These are phyloP conservation scores for Inga laurina DNA, from an alignment of 306 rosid genomes.

Conservation along the genomic window DNA sequence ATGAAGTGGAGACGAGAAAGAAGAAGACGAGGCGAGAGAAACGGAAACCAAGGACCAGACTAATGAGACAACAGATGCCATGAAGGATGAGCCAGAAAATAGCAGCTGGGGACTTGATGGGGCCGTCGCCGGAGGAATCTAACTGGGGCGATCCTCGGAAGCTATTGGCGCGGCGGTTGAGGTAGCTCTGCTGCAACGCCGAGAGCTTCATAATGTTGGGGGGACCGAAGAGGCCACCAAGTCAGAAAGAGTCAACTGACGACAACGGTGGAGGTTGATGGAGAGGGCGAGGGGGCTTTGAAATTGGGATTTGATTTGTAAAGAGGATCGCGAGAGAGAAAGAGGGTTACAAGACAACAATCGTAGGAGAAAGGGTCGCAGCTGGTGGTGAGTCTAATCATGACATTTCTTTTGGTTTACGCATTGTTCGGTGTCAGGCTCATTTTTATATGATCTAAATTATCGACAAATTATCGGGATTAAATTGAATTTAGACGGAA, in stretches of 20 bases:
- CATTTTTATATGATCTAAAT: not conserved
- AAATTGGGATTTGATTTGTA: constrained; percentile 27
- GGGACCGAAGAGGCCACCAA: not conserved
- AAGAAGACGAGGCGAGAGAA: constrained; percentile 97
- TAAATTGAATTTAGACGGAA: too few relatives aligned
- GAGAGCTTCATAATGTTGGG: constrained; percentile 73
- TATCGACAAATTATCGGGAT: not conserved
- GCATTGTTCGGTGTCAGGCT: constrained; percentile 30
- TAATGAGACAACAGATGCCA: constrained; percentile 88
- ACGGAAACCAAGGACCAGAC: constrained; percentile 92
- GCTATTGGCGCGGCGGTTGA: constrained; percentile 74
- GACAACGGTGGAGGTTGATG: constrained; percentile 2
- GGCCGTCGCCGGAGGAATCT: constrained; percentile 66
- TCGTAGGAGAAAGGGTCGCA: constrained; percentile 17
- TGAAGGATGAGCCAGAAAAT: constrained; percentile 87
- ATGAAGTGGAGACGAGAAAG: constrained; percentile 75
- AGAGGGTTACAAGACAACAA: not conserved
- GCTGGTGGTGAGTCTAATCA: constrained; percentile 43
- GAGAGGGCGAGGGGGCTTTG: constrained; percentile 1
- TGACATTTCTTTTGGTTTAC: constrained; percentile 59
- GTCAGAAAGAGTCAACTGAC: constrained; percentile 1
- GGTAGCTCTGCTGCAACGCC: constrained; percentile 84
- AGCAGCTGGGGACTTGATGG: constrained; percentile 74
- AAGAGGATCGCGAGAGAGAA: constrained; percentile 23
- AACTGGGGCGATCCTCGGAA: constrained; percentile 67